Evolutionary conservation across 1,284 basidiomycete genomes (phyloP).

Genomic region (Pascua sp.): DNA sequence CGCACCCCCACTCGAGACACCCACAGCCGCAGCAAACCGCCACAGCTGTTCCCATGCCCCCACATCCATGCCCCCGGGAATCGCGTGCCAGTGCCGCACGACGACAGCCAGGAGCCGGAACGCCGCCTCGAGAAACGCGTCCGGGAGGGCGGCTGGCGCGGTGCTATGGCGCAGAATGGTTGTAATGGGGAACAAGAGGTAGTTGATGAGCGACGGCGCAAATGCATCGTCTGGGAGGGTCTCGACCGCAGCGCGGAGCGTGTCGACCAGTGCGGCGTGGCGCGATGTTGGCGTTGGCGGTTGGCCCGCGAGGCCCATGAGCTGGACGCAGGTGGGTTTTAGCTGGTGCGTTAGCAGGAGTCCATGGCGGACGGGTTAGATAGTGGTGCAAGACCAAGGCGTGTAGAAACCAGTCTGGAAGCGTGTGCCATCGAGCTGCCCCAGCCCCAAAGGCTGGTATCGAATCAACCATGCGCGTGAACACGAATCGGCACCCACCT

Average conservation of each 20-base stretch:
- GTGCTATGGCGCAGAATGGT: slow-evolving; percentile 69
- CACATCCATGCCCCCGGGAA: slow-evolving; percentile 57
- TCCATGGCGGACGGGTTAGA: neutral
- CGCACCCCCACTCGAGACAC: slow-evolving; percentile 55
- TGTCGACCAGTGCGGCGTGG: slow-evolving; percentile 57
- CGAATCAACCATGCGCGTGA: no score
- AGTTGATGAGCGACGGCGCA: slow-evolving; percentile 66
- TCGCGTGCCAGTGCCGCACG: slow-evolving; percentile 71
- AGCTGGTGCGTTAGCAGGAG: slow-evolving; percentile 54
- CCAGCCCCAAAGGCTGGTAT: no score
- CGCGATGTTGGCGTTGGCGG: slow-evolving; percentile 56
- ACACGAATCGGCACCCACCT: slow-evolving; percentile 17
- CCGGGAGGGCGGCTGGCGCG: slow-evolving; percentile 62
- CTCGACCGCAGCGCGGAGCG: slow-evolving; percentile 56
- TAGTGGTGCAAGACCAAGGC: neutral
- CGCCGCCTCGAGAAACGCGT: slow-evolving; percentile 71
- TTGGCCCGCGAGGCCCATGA: slow-evolving; percentile 64
- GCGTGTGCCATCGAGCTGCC: no score
- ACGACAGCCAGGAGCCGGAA: slow-evolving; percentile 62
- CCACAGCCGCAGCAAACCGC: slow-evolving; percentile 61
- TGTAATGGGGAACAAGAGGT: slow-evolving; percentile 80
- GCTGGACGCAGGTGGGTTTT: slow-evolving; percentile 71
- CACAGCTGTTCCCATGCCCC: slow-evolving; percentile 76
- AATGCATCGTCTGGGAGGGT: slow-evolving; percentile 53
- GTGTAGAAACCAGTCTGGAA: no score